These are phyloP conservation scores for Leishmania turanica DNA, from an alignment of 208 protist genomes.

Conservation along the genomic window DNA sequence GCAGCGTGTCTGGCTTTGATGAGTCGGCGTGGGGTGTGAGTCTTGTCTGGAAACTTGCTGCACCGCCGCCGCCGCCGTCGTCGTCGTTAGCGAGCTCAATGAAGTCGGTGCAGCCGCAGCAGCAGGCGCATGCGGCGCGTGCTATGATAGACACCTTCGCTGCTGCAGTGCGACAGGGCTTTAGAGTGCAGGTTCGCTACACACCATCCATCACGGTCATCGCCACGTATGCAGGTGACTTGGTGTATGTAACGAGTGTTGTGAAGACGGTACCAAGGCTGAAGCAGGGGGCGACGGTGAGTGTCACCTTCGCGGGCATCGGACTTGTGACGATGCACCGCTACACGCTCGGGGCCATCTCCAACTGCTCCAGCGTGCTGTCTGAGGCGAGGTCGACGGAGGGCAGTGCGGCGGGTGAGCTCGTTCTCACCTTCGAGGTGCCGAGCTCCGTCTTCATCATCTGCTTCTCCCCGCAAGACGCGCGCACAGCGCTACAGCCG, in stretches of 20 bases:
- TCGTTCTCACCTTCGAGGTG: slow-evolving; percentile 51
- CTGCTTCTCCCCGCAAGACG: slow-evolving; percentile 76
- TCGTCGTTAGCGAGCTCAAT: neutral
- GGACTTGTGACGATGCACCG: slow-evolving; percentile 62
- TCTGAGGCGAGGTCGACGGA: slow-evolving; percentile 24
- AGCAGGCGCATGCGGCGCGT: neutral
- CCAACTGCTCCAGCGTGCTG: slow-evolving; percentile 31
- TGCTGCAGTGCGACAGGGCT: slow-evolving; percentile 18
- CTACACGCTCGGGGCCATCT: slow-evolving; percentile 52
- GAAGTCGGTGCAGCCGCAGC: neutral
- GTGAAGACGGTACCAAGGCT: slow-evolving; percentile 26
- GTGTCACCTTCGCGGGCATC: slow-evolving; percentile 42
- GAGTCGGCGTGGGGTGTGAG: slow-evolving; percentile 22
- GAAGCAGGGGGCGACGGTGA: slow-evolving; percentile 18
- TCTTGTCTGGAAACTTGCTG: slow-evolving; percentile 34
- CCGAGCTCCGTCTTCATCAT: slow-evolving; percentile 41
- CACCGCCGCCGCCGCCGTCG: slow-evolving; percentile 28
- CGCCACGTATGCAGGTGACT: slow-evolving; percentile 36
- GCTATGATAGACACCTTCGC: slow-evolving; percentile 3
- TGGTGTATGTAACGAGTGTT: slow-evolving; percentile 54
- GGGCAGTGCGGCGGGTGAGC: slow-evolving; percentile 13
- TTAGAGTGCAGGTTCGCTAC: slow-evolving; percentile 42
- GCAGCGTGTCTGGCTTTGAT: slow-evolving; percentile 23
- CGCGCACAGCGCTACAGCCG: slow-evolving; percentile 31
- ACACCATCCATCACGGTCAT: slow-evolving; percentile 16